Evolutionary conservation across 2,329 filamentous ascomycete species (phyloP), one percentile per base, ranked within the genome.

Genomic region (Endothia cerciana): DNA sequence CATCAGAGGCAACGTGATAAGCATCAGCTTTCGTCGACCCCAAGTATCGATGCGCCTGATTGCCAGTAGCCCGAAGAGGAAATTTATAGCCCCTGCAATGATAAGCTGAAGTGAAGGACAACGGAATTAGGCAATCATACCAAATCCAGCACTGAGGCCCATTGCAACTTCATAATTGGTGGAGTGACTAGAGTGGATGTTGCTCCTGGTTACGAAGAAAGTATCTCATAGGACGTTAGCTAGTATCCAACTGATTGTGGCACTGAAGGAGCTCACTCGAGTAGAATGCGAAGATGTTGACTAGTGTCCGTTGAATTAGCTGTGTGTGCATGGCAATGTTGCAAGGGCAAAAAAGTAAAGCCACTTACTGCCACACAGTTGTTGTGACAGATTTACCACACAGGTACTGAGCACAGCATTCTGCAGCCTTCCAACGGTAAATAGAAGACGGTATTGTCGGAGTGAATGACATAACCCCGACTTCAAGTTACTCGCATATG

Each of bases 241-340:
- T 3, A 13, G 1, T 4, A 40, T 17, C 10, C 1, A 51, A 17
- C 17, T 4, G 2, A 11, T n/a, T 2, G 3, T 1, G 3, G 4
- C n/a, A 7, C 5, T 17, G 11, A 64, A 53, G 19, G 19, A 25
- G 40, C 60, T 30, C 73, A 76, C 79, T 76, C 0, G 79, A 81
- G 68, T 83, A 82, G 60, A 83, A 82, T 0, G 80, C 80, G 4
- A 81, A 72, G 0, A 82, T 73, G 22, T 80, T 81, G 64, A 78
- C 74, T 78, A 36, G 63, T 25, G 22, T 19, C 1, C 5, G 17
- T 7, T 4, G 2, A 13, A 55, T 36, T 57, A 28, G 41, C 25
- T 13, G 11, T 10, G 15, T 8, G 2, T 5, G 6, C 33, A 4
- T 49, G 6, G 4, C 13, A 36, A 6, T 0, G 2, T 25, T 8